These are phyloP conservation scores for Solanum dulcamara DNA, from an alignment of 257 asterid genomes.

Conservation along the genomic window DNA sequence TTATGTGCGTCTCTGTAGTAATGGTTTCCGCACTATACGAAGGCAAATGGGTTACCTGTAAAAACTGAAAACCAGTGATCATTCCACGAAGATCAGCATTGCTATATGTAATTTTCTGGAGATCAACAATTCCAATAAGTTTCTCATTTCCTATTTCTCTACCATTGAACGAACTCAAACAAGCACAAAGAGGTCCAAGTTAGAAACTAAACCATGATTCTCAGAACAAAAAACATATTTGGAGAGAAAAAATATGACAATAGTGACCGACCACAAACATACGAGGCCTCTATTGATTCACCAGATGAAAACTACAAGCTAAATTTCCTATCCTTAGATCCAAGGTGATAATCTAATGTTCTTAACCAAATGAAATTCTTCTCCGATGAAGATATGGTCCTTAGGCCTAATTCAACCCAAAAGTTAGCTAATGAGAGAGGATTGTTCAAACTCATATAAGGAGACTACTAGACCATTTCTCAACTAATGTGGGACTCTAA, in stretches of 20 bases:
- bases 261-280: neutral
- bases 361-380: neutral
- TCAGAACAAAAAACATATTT: neutral
- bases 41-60: conserved; percentile 42
- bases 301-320: neutral
- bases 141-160: conserved; percentile 61
- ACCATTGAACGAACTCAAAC: conserved; percentile 45
- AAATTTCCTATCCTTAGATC: neutral
- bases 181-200: neutral
- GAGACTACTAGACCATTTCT: no score
- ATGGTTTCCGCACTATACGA: neutral
- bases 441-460: no score
- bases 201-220: neutral
- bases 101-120: conserved; percentile 40
- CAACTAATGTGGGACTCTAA: no score
- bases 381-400: neutral
- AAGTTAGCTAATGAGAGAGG: no score
- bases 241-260: neutral
- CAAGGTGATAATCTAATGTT: neutral
- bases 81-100: conserved; percentile 64
- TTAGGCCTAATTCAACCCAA: neutral
- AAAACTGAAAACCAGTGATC: conserved; percentile 65
- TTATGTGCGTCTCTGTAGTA: neutral
- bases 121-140: conserved; percentile 46
- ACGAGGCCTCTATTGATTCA: neutral